Evolutionary conservation across 805 yeast species (phyloP), one percentile per base, ranked within the genome.

Genomic region (Limtongia smithiae): DNA sequence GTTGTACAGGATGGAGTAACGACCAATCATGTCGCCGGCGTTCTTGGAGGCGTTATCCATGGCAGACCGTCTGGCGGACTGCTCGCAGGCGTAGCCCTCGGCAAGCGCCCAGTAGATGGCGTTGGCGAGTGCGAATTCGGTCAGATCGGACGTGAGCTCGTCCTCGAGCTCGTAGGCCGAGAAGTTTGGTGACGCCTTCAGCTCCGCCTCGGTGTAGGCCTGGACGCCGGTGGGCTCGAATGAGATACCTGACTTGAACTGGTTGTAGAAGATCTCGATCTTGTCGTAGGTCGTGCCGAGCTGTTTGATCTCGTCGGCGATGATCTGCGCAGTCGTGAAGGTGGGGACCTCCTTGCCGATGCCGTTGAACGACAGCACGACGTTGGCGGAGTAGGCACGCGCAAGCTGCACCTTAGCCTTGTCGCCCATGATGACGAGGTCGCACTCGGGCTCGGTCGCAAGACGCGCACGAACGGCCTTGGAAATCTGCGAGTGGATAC

Each of bases 41-140:
- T 91, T 91, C 93, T 93, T 91, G 63, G 97, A 89, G 58, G 98
- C 98, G 69, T 93, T 93, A 76, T 91, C 98, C 98, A 91, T 91
- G 63, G 98, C 97, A 71, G 88, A 91, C 82, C 98, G 90, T 83
- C 98, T 90, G 54, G 98, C 96, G 59, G 94, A 84, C 61, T 90
- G 80, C 79, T 91, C 98, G 51, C 97, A 86, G 55, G 97, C 97
- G 73, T 91, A 90, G 73, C 97, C 97, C 71, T 93, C 96, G 59
- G 97, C 91, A 79, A 90, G 79, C 55, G 96, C 97, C 66, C 90
- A 74, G 70, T 84, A 80, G 65, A 91, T 78, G 65, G 88, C 80
- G 80, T 87, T 90, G 60, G 97, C 90, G 63, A 93, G 78, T 41
- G 94, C 78, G 75, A 85, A 88, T 75, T 90, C 94, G 60, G 94